A percentile compares a stretch with the other conserved stretches of the same genome.
Evolutionary conservation across 257 asterid species (phyloP).

Genomic region (Thymus mandschuricus): DNA sequence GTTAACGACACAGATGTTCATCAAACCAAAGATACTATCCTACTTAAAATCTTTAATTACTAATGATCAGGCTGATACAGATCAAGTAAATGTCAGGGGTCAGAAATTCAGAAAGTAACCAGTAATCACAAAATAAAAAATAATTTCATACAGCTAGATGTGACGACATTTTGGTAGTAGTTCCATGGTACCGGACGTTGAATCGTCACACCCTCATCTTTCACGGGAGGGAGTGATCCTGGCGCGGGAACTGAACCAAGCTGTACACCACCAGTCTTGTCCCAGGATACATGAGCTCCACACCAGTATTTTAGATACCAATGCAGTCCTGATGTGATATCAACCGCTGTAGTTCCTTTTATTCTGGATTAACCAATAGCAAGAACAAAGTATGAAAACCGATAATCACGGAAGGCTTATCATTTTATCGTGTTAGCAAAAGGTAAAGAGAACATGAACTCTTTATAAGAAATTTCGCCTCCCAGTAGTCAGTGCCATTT

Average conservation of each 20-base stretch:
- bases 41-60: no score
- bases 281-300: constrained; percentile 98
- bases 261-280: constrained; percentile 91
- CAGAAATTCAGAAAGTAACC: constrained; percentile 4
- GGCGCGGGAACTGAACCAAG: constrained; percentile 80
- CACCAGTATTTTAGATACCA: constrained; percentile 94
- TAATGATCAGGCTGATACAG: not conserved
- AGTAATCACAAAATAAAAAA: constrained; percentile 7
- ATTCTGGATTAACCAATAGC: constrained; percentile 47
- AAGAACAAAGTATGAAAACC: constrained; percentile 14
- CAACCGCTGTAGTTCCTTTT: constrained; percentile 90
- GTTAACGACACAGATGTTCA: no score
- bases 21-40: no score
- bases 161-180: constrained; percentile 97
- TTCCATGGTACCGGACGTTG: constrained; percentile 91
- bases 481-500: no score
- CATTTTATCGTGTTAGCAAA: constrained; percentile 11
- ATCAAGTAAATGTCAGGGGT: not conserved
- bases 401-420: constrained; percentile 19
- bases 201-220: constrained; percentile 58
- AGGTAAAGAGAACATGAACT: not conserved
- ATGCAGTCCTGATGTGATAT: constrained; percentile 87
- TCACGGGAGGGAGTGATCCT: constrained; percentile 79
- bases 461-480: not conserved
- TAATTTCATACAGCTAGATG: constrained; percentile 87